Percentiles rank a stretch among this genome's conserved stretches.
phyloP scores from a whole-genome alignment of 495 filamentous ascomycete species.

The Rusavskia elegans region DNA sequence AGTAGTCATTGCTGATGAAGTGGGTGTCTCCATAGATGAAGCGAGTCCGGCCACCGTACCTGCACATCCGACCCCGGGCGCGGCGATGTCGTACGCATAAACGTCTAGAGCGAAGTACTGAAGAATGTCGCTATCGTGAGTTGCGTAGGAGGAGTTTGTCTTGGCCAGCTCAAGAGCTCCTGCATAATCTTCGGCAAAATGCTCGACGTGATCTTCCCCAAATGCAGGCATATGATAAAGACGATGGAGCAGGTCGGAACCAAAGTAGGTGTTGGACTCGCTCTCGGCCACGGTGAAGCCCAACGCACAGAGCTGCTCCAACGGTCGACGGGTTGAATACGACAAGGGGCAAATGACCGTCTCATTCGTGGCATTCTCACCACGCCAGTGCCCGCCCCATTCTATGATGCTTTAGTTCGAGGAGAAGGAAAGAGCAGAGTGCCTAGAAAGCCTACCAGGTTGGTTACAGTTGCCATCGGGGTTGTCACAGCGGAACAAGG shows the following conservation, averaged over 20 bases:
- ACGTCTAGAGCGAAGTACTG: conserved; percentile 43
- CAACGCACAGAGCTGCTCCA: conserved; percentile 33
- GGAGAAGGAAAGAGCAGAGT: too few species aligned
- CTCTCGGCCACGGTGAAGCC: conserved; percentile 33
- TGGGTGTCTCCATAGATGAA: too few species aligned
- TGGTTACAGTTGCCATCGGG: conserved; percentile 38
- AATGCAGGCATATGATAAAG: conserved; percentile 37
- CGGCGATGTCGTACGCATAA: too few species aligned
- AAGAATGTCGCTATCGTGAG: conserved; percentile 34
- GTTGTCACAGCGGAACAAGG: conserved; percentile 42
- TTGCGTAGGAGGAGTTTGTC: conserved; percentile 21
- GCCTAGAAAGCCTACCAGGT: conserved; percentile 17
- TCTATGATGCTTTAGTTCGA: conserved; percentile 13
- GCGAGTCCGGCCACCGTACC: too few species aligned
- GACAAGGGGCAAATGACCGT: conserved; percentile 46
- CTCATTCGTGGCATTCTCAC: conserved; percentile 37
- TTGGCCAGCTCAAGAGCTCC: conserved; percentile 29
- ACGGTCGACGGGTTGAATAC: conserved; percentile 29
- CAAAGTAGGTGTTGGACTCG: conserved; percentile 39
- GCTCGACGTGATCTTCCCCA: conserved; percentile 36
- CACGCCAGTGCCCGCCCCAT: conserved; percentile 45
- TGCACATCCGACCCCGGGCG: too few species aligned
- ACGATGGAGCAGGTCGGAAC: conserved; percentile 39
- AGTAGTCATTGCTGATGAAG: too few species aligned
- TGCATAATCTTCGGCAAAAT: conserved; percentile 37